A percentile compares a stretch with the other conserved stretches of the same genome.
Evolutionary conservation across 768 basidiomycete genomes (phyloP).

Genomic region (Agrocybe praecox): DNA sequence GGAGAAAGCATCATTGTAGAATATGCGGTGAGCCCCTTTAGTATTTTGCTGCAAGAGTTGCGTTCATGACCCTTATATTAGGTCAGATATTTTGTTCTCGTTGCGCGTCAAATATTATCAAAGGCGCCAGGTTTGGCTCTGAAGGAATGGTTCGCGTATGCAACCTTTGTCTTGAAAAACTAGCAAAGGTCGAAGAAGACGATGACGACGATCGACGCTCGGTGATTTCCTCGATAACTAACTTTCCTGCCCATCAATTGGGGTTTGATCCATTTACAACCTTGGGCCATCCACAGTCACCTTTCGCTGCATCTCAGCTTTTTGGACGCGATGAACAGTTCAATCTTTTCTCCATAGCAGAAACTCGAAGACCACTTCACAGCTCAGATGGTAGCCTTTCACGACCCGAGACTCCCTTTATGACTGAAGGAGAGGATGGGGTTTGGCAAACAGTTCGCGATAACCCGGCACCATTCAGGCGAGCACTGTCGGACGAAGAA

Average conservation of each 20-base stretch:
- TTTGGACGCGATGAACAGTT: conserved; percentile 83
- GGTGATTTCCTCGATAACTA: conserved; percentile 68
- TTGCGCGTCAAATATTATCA: conserved; percentile 96
- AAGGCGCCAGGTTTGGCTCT: conserved; percentile 89
- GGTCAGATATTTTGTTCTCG: conserved; percentile 98
- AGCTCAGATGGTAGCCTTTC: conserved; percentile 60
- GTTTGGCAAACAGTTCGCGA: conserved; percentile 52
- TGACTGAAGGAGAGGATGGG: conserved; percentile 42
- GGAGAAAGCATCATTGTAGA: conserved; percentile 96
- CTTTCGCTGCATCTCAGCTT: conserved; percentile 85
- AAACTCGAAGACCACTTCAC: conserved; percentile 59
- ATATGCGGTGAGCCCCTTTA: conserved; percentile 74
- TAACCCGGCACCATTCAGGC: conserved; percentile 74
- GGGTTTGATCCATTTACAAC: conserved; percentile 41
- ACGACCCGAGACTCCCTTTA: conserved; percentile 50
- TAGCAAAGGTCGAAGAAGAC: conserved; percentile 85
- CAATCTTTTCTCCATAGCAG: conserved; percentile 81
- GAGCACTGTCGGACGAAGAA: conserved; percentile 77
- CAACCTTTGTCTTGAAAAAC: conserved; percentile 92
- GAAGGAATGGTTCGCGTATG: conserved; percentile 96
- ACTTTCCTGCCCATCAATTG: conserved; percentile 80
- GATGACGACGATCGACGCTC: conserved; percentile 90
- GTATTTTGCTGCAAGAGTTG: background rate
- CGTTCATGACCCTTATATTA: conserved; percentile 23
- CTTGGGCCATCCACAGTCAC: conserved; percentile 70